Percentiles rank a stretch among this genome's conserved stretches.
phyloP scores from a whole-genome alignment of 495 filamentous ascomycete species.

The Penicillium canescens region DNA sequence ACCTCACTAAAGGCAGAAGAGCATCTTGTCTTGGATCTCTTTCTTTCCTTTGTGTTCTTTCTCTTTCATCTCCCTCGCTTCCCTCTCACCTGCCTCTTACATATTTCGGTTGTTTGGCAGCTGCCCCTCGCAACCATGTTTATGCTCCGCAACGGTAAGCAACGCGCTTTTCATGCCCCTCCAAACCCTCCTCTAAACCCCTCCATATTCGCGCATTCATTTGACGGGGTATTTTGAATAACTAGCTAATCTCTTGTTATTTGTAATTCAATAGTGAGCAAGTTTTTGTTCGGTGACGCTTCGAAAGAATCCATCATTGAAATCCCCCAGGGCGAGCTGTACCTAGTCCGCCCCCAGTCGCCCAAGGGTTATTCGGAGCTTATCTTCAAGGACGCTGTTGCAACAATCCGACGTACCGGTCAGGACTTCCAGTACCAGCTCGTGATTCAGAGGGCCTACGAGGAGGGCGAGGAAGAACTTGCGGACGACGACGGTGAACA shows the following conservation, averaged over 20 bases:
- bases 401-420: slow-evolving; percentile 85
- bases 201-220: slow-evolving; percentile 25
- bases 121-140: slow-evolving; percentile 58
- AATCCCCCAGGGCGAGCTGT: slow-evolving; percentile 92
- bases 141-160: slow-evolving; percentile 69
- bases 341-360: slow-evolving; percentile 91
- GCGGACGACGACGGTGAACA: slow-evolving; percentile 85
- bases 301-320: slow-evolving; percentile 94
- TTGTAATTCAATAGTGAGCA: slow-evolving; percentile 62
- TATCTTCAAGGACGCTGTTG: slow-evolving; percentile 96
- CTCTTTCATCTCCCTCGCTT: neutral
- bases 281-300: slow-evolving; percentile 87
- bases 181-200: slow-evolving; percentile 22
- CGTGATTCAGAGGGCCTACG: slow-evolving; percentile 91
- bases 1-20: slow-evolving; percentile 6
- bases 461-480: slow-evolving; percentile 93
- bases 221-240: neutral
- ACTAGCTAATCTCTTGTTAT: slow-evolving; percentile 15
- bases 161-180: slow-evolving; percentile 28
- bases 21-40: neutral
- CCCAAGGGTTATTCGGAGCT: slow-evolving; percentile 97
- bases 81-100: slow-evolving; percentile 1
- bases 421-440: slow-evolving; percentile 97
- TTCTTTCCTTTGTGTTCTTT: slow-evolving; percentile 3
- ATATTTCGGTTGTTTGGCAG: slow-evolving; percentile 27